Evolutionary conservation across 805 yeast species (phyloP), one percentile per base, ranked within the genome.

Genomic region (Metschnikowia picachoensis): DNA sequence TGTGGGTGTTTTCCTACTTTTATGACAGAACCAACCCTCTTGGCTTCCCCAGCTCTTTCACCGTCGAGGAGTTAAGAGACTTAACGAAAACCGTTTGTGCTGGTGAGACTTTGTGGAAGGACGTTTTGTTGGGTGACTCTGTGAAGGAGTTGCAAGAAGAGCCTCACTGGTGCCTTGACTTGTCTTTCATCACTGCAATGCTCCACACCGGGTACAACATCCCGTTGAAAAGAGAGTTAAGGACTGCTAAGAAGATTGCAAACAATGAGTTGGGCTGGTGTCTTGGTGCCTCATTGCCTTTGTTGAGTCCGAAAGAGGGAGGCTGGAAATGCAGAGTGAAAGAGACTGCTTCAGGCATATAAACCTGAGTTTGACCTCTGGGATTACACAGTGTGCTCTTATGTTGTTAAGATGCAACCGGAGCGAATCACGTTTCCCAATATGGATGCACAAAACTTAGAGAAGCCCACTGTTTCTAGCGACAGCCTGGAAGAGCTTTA

Each of bases 201-300:
- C 74, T 94, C 54, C 97, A 91, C 67, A 85, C 91, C n/a, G 99
- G 99, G 37, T 94, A 94, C 67, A 97, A 92, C 57, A 89, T 94
- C 53, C 97, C 97, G 50, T 77, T 87, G 48, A 74, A 77, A 54
- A 82, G 98, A 65, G 97, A 92, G 67, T 80, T 94, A 56, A 87
- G 80, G 66, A 94, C 97, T 7, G 98, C 97, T 8, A 83, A 89
- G 73, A 90, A 81, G 63, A 88, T 94, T 57, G 85, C 82, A 43
- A 81, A 82, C 61, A 90, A 88, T 59, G 99, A 94, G 70, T 76
- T 94, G 43, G 99, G 99, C 30, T 94, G 99, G 99, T 94, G 98
- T 73, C 74, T 94, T 46, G 99, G 99, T 58, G 99, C 98, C 1
- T 88, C 97, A 2, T 77, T 94, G 58, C 98, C 98, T 8, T 72